Percentiles rank a stretch among this genome's conserved stretches.
phyloP scores from a whole-genome alignment of 108 stramenopile genomes.

The Skeletonema tropicum region DNA sequence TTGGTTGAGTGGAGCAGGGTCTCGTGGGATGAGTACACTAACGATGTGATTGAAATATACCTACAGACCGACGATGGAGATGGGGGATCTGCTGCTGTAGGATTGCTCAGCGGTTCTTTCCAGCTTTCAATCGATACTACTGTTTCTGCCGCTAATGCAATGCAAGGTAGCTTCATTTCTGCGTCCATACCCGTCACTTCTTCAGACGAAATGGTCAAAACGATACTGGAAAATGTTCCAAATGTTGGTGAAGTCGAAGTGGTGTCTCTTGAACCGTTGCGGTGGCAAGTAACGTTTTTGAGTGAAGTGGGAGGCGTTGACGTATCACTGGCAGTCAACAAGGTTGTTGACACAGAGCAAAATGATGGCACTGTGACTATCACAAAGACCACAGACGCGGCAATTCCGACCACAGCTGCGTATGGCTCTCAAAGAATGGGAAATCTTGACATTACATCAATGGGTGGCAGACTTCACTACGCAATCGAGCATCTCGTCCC shows the following conservation, averaged over 20 bases:
- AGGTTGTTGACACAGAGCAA: conserved; percentile 23
- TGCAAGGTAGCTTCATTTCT: conserved; percentile 36
- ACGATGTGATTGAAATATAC: conserved; percentile 41
- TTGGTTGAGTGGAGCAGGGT: conserved; percentile 62
- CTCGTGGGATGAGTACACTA: conserved; percentile 43
- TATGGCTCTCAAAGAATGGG: conserved; percentile 41
- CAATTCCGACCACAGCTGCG: conserved; percentile 36
- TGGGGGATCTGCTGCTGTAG: conserved; percentile 32
- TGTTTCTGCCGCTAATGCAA: conserved; percentile 13
- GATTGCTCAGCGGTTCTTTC: conserved; percentile 41
- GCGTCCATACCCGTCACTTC: conserved; percentile 47
- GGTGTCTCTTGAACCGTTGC: conserved; percentile 27
- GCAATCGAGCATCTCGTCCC: conserved; percentile 53
- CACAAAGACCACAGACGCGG: conserved; percentile 28
- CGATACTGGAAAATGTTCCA: conserved; percentile 71
- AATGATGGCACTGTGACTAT: conserved; percentile 21
- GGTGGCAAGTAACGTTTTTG: conserved; percentile 66
- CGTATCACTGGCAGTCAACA: conserved; percentile 31
- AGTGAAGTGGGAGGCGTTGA: conserved; percentile 64
- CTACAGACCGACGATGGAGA: conserved; percentile 31
- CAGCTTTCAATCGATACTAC: conserved; percentile 39
- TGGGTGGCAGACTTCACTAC: conserved; percentile 31
- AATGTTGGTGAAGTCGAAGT: conserved; percentile 81
- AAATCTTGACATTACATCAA: conserved; percentile 12
- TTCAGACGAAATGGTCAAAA: conserved; percentile 50